Evolutionary conservation across 495 filamentous ascomycete species (phyloP).

Genomic region (Tuber melanosporum): DNA sequence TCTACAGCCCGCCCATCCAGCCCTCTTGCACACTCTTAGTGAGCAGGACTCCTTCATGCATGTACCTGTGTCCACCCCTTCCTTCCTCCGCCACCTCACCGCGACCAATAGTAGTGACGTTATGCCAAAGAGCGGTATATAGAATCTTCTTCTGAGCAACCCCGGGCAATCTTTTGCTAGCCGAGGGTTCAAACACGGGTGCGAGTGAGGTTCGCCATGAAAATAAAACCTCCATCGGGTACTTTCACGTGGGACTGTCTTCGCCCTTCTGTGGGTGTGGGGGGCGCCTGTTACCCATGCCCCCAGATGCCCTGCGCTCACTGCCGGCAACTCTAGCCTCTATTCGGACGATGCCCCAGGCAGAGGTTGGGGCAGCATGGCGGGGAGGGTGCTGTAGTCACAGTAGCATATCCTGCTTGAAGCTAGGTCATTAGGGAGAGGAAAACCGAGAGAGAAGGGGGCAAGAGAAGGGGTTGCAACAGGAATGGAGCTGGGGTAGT

Average conservation of each 20-base stretch:
- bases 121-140: conserved; percentile 14
- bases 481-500: neutral
- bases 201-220: conserved; percentile 17
- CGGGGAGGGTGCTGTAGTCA: too few species aligned
- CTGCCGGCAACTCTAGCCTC: conserved; percentile 42
- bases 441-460: conserved; percentile 35
- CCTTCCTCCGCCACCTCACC: neutral
- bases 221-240: conserved; percentile 42
- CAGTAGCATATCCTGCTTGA: too few species aligned
- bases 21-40: too few species aligned
- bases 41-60: too few species aligned
- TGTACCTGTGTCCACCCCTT: neutral
- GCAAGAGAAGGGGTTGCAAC: conserved; percentile 23
- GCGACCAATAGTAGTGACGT: conserved; percentile 6
- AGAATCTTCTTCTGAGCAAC: conserved; percentile 21
- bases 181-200: neutral
- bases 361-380: too few species aligned
- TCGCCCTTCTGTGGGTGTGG: conserved; percentile 24
- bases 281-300: conserved; percentile 25
- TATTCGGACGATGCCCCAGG: conserved; percentile 18
- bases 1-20: too few species aligned
- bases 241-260: conserved; percentile 42
- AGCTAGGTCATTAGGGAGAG: neutral
- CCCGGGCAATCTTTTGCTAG: conserved; percentile 1
- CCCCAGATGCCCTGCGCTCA: conserved; percentile 36